Base-by-base conservation (phyloP, 2,329 filamentous ascomycete genomes). In the Cephalotrichum gorgonifer region DNA sequence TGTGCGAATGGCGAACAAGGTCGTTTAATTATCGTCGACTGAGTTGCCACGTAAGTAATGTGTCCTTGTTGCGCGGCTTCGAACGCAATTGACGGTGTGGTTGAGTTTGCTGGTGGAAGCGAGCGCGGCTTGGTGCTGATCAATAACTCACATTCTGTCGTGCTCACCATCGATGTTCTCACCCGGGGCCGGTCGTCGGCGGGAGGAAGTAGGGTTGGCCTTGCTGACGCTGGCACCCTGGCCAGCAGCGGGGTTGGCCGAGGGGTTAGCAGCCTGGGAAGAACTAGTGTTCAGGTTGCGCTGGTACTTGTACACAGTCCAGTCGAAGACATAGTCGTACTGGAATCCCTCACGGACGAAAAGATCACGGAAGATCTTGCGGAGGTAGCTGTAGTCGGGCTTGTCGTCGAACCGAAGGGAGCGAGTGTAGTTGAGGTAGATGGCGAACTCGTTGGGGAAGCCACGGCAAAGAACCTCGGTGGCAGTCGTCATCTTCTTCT, bases 401-500 rank as follows among this genome's bases (percentile, higher is more conserved):
- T 97, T 97, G 76, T 98, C 93, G 66, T 98, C 93, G 72, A 98
- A 98, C 60, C 93, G 90, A 57, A 98, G 88, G 50, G 90, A 96
- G 54, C 93, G 88, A 48, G 91, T 97, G 78, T 98, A 97, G 84
- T 97, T 97, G 55, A 98, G 80, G 71, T 98, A 98, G 70, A 97
- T 97, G 74, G 91, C 90, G 61, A 98, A 98, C 74, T 98, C 93
- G 70, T 97, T 96, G 60, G 93, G 93, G 77, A 98, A 97, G 58
- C 93, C 93, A 68, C 91, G 89, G 83, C 93, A 98, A 45, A 98
- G 87, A 44, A 96, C 90, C 72, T 98, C 91, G 59, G 91, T 97
- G 8, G 93, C 90, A 3, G 93, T 98, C 14, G 93, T 98, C 93
- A 97, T 97, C 88, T 98, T 98, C 85, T 98, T 98, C 79, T 98